phyloP scores from a whole-genome alignment of 257 asterid genomes.

The Solanum megistacrolobum region DNA sequence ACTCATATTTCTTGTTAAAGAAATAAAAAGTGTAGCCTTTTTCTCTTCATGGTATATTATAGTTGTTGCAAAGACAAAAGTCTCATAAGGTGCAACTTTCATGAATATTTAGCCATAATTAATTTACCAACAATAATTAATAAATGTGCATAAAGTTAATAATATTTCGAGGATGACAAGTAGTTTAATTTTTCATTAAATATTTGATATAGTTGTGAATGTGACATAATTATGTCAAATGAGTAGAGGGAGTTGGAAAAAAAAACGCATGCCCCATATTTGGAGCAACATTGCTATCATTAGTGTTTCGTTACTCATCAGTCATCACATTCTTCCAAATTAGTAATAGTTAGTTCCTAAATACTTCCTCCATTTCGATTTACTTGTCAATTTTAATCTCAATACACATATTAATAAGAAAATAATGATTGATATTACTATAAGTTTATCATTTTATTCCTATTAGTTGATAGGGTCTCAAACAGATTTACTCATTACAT shows the following conservation, averaged over 20 bases:
- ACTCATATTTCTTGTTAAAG: not conserved
- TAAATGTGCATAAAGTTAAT: not conserved
- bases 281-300: not conserved
- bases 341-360: not conserved
- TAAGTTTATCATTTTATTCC: too few species aligned
- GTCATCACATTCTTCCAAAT: not conserved
- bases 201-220: not conserved
- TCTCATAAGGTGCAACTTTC: not conserved
- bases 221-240: not conserved
- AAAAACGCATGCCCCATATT: not conserved
- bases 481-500: too few species aligned
- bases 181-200: not conserved
- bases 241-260: not conserved
- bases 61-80: not conserved
- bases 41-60: not conserved
- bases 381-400: too few species aligned
- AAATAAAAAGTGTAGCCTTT: not conserved
- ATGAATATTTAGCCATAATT: not conserved
- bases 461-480: too few species aligned
- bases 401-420: too few species aligned
- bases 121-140: not conserved
- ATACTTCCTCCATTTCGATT: not conserved
- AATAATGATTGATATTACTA: too few species aligned
- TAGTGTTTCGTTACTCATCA: not conserved
- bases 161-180: not conserved